phyloP scores from a whole-genome alignment of 139 green algal species.

The Tetraselmis striata region DNA sequence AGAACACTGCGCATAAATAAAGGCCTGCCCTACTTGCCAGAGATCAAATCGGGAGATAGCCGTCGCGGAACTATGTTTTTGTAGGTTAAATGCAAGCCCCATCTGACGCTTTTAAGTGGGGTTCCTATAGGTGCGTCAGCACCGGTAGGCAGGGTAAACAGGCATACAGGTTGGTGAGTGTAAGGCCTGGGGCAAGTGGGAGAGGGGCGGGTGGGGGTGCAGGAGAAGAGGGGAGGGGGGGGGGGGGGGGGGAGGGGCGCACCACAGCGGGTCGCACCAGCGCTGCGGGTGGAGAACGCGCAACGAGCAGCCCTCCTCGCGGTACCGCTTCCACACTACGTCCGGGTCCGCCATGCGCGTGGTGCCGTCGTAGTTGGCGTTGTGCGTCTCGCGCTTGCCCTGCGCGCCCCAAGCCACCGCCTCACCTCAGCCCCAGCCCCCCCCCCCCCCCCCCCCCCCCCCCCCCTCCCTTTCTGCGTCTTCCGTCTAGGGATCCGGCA shows the following conservation, averaged over 20 bases:
- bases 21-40: too few species aligned
- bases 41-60: too few species aligned
- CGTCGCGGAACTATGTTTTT: too few species aligned
- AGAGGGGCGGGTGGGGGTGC: too few species aligned
- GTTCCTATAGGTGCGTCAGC: neutral
- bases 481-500: too few species aligned
- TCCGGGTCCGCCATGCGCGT: slow-evolving; percentile 36
- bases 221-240: too few species aligned
- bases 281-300: slow-evolving; percentile 51
- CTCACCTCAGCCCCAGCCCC: neutral
- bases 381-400: slow-evolving; percentile 30
- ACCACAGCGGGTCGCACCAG: slow-evolving; percentile 32
- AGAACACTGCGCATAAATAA: too few species aligned
- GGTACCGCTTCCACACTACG: slow-evolving; percentile 43
- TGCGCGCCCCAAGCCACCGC: neutral
- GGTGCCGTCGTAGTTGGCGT: slow-evolving; percentile 42
- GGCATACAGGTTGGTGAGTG: too few species aligned
- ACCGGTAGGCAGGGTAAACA: neutral
- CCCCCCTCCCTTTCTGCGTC: neutral
- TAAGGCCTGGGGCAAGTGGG: too few species aligned
- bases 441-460: neutral
- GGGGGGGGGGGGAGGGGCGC: neutral
- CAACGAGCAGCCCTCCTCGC: slow-evolving; percentile 36
- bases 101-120: too few species aligned
- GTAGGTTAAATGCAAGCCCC: too few species aligned